Evolutionary conservation across 2,329 filamentous ascomycete species (phyloP), one percentile per base, ranked within the genome.

Genomic region (Epicoccum nigrum): DNA sequence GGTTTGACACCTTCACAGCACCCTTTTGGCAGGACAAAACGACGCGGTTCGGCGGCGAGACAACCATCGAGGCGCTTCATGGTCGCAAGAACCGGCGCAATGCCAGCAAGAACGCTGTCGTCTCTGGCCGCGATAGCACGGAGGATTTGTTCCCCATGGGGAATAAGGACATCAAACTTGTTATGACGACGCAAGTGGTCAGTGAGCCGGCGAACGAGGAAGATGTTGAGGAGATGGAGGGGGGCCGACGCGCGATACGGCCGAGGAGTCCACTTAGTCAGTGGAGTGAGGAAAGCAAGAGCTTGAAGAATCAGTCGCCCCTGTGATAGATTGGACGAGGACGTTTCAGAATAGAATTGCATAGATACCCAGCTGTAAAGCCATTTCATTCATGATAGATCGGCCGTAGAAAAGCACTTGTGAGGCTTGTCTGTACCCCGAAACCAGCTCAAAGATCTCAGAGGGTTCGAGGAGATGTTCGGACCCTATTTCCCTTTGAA

Each of bases 41-140:
- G 1, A 67, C 68, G 7, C 74, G 73, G 12, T 76, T 79, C 47
- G 76, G 77, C 15, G 80, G 76, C 12, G 76, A 75, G 4, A 77
- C 78, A 16, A 75, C 74, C 16, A 76, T 81, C 46, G 73, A 69
- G 54, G 68, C 70, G 7, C 48, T 54, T 19, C 23, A 33, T 23
- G 28, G 49, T 2, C 35, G 38, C 25, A 51, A 39, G 20, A 39
- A 23, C 7, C 49, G 58, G 13, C 46, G 54, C 2, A 54, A 58
- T n/a, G 47, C 53, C 3, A 61, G 60, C 27, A 45, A 55, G 27
- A 62, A 64, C 3, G 59, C 61, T 4, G 43, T 68, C 1, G 49
- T 56, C 0, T 58, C 59, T 0, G 45, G 45, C 4, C 39, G 55
- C 7, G 63, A 45, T 28, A 69, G 65, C 33, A 48, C 57, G 4